Conservation (phyloP, 345 rosid genomes). For the Cardiospermum halicacabum region DNA sequence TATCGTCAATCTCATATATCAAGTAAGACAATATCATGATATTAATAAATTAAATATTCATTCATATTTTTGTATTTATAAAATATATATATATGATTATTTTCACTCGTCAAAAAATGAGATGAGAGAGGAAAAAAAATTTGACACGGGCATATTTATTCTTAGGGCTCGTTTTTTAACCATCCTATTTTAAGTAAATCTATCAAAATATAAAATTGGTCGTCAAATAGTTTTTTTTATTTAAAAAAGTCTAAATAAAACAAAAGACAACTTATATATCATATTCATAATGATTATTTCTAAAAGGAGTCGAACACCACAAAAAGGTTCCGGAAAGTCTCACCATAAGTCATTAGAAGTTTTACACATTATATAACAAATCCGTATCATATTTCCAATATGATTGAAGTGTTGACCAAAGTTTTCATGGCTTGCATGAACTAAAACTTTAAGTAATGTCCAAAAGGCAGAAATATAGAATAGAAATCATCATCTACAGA, state of each 20-base stretch:
- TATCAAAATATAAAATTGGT: too few relatives aligned
- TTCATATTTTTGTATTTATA: too few relatives aligned
- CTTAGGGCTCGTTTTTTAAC: too few relatives aligned
- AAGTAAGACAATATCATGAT: too few relatives aligned
- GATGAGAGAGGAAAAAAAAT: too few relatives aligned
- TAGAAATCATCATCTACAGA: constrained; percentile 4
- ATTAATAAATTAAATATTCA: too few relatives aligned
- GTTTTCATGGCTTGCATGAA: constrained; percentile 13
- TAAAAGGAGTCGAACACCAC: constrained; percentile 13
- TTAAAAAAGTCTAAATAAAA: neutral
- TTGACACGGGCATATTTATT: too few relatives aligned
- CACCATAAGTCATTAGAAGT: constrained; percentile 5
- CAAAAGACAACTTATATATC: constrained; percentile 2
- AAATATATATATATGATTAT: too few relatives aligned
- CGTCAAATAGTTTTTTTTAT: too few relatives aligned
- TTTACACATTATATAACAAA: constrained; percentile 10
- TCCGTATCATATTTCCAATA: constrained; percentile 15
- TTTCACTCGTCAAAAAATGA: too few relatives aligned
- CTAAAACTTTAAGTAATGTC: constrained; percentile 17
- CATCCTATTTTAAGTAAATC: too few relatives aligned
- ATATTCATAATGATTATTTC: constrained; percentile 8
- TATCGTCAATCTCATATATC: too few relatives aligned
- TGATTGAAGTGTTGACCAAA: constrained; percentile 1
- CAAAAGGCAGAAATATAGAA: neutral
- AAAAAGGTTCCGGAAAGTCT: constrained; percentile 4